Evolutionary conservation across 441 rosid species (phyloP).

Genomic region (Adansonia gregorii): DNA sequence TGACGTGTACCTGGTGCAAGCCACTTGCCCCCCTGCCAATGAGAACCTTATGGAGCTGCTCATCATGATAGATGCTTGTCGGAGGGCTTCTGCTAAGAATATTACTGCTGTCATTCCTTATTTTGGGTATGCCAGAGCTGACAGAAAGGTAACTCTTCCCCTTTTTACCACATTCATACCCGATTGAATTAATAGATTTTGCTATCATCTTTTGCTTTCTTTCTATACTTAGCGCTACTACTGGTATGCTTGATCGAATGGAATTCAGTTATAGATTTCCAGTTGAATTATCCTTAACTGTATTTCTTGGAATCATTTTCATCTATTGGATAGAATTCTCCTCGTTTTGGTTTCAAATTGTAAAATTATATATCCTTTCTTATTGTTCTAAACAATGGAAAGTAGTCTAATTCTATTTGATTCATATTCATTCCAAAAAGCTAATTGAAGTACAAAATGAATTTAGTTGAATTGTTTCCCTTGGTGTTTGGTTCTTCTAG

Average conservation of each 20-base stretch:
- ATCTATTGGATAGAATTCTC: neutral
- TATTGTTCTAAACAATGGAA: neutral
- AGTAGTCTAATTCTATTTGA: neutral
- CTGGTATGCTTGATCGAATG: neutral
- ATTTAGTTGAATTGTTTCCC: slow-evolving; percentile 14
- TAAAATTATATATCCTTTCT: neutral
- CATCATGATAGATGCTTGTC: slow-evolving; percentile 94
- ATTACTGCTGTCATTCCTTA: slow-evolving; percentile 98
- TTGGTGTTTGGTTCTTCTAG: neutral
- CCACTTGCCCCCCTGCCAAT: slow-evolving; percentile 96
- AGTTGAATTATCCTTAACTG: neutral
- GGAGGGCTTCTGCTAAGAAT: slow-evolving; percentile 94
- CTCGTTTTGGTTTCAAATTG: neutral
- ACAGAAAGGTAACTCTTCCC: slow-evolving; percentile 68
- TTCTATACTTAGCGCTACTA: neutral
- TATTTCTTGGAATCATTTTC: neutral
- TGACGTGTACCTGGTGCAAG: slow-evolving; percentile 89
- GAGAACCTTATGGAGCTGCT: slow-evolving; percentile 97
- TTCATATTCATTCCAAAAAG: neutral
- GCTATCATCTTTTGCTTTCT: neutral
- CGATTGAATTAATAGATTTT: neutral
- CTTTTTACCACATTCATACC: too few species aligned
- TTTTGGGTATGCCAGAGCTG: slow-evolving; percentile 98
- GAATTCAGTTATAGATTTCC: neutral
- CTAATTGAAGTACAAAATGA: neutral